phyloP scores from a whole-genome alignment of 2,329 filamentous ascomycete genomes.

The Akanthomyces muscarius region DNA sequence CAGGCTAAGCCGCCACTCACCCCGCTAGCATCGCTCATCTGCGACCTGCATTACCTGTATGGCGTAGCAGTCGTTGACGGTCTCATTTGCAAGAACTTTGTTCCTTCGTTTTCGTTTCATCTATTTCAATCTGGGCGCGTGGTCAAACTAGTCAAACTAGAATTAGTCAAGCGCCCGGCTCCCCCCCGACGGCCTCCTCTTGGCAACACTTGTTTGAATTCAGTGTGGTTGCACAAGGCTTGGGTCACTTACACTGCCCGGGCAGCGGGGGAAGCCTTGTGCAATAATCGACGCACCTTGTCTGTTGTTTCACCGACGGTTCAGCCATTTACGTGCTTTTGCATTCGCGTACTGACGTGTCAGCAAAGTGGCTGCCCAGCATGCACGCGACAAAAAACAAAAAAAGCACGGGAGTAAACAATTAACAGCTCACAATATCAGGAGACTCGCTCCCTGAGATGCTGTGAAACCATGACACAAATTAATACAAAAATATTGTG shows the following conservation, averaged over 20 bases:
- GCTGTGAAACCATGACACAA: not conserved
- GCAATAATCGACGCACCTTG: not conserved
- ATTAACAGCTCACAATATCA: not conserved
- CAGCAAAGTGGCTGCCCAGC: not conserved
- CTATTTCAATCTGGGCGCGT: not conserved
- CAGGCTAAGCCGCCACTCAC: not conserved
- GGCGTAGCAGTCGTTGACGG: not conserved
- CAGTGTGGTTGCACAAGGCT: not conserved
- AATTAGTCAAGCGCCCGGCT: not conserved
- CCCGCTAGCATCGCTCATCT: not conserved
- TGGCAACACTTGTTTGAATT: not conserved
- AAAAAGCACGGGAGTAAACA: not conserved
- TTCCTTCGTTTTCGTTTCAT: not conserved
- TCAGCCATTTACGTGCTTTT: slow-evolving; percentile 8
- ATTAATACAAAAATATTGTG: not conserved
- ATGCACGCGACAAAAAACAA: not conserved
- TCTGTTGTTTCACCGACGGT: slow-evolving; percentile 2
- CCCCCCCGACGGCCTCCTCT: not conserved
- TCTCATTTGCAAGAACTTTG: not conserved
- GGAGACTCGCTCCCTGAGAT: not conserved
- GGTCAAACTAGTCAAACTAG: not conserved
- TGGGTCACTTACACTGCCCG: not conserved
- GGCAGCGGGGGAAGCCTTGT: too few species aligned
- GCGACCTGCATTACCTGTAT: not conserved
- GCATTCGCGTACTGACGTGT: slow-evolving; percentile 5